Conservation (phyloP, 352 stramenopile genomes). For the Pythium coloratum region DNA sequence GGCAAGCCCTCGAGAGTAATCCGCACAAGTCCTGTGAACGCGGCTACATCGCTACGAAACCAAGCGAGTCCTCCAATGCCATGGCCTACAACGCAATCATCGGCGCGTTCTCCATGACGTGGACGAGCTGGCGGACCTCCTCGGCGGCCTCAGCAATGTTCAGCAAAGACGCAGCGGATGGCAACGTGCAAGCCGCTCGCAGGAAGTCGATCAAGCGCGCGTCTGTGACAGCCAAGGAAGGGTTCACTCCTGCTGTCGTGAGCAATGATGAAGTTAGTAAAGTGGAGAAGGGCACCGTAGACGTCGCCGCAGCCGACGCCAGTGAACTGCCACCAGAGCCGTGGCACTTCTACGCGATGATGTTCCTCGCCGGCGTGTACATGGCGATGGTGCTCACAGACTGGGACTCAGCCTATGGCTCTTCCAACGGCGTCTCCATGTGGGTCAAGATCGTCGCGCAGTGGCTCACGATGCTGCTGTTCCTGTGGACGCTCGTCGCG, state of each 20-base stretch:
- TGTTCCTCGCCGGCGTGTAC: slow-evolving; percentile 91
- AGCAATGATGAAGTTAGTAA: slow-evolving; percentile 42
- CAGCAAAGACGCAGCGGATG: slow-evolving; percentile 52
- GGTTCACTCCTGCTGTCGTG: slow-evolving; percentile 34
- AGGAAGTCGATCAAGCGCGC: slow-evolving; percentile 12
- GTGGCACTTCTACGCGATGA: slow-evolving; percentile 94
- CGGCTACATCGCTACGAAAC: background rate
- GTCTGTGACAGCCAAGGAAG: background rate
- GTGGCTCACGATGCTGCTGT: slow-evolving; percentile 93
- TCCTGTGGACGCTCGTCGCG: slow-evolving; percentile 94
- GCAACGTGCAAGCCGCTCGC: slow-evolving; percentile 3
- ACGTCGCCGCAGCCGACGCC: background rate
- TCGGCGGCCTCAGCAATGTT: slow-evolving; percentile 60
- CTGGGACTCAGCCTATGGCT: slow-evolving; percentile 88
- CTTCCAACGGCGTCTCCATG: slow-evolving; percentile 87
- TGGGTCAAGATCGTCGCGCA: slow-evolving; percentile 95
- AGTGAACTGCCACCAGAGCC: slow-evolving; percentile 49
- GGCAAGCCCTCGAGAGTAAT: slow-evolving; percentile 67
- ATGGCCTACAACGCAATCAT: slow-evolving; percentile 50
- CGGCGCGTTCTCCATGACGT: slow-evolving; percentile 62
- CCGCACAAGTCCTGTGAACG: slow-evolving; percentile 46
- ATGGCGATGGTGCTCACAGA: slow-evolving; percentile 95
- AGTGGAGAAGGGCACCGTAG: background rate
- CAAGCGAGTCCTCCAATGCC: slow-evolving; percentile 18
- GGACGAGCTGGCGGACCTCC: slow-evolving; percentile 72